Base-by-base conservation (phyloP, 148 eudicot genomes). In the Gaultheria prostrata region DNA sequence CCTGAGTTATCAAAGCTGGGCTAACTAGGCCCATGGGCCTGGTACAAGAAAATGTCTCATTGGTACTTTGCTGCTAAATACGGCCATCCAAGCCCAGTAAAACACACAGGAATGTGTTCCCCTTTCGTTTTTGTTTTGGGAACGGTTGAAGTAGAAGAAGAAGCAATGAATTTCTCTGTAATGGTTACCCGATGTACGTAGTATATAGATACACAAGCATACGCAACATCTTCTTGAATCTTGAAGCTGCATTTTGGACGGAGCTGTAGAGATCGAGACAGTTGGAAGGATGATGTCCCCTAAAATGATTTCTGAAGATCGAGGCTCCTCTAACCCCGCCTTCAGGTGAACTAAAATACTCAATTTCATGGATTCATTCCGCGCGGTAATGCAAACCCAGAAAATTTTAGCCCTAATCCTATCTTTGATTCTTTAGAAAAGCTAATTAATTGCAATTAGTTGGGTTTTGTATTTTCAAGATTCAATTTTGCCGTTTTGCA, bases 201-300 rank as follows among this genome's bases (percentile, higher is more conserved):
- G 28, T n/a, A 57, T 12, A 56, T 30, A n/a, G 5, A 15, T 45
- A 15, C 32, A 2, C 26, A 39, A 39, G 8, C 18, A 26, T 48
- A 17, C 56, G 14, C 20, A 20, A 21, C 17, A 81, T 57, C 14
- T 67, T 46, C 28, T 63, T 45, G 75, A 65, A 24, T 46, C 28
- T 63, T 45, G 75, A 65, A 24, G 18, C 45, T 46, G 57, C n/a
- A 63, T 80, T 45, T 80, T 18, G 17, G 14, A 13, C 53, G 46
- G 24, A 61, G 63, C 77, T 28, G 46, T 35, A 82, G 67, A 82
- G 67, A 35, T 72, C 67, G 67, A 72, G 28, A n/a, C 13, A 1
- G 48, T 13, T 50, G 72, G 33, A 79, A 85, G 63, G 82, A 90
- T 90, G 92, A 90, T 90, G 90, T 88, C 89, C 73, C 92, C 92